phyloP scores from a whole-genome alignment of 169 alveolate genomes.

The Ichthyophthirius multifiliis region DNA sequence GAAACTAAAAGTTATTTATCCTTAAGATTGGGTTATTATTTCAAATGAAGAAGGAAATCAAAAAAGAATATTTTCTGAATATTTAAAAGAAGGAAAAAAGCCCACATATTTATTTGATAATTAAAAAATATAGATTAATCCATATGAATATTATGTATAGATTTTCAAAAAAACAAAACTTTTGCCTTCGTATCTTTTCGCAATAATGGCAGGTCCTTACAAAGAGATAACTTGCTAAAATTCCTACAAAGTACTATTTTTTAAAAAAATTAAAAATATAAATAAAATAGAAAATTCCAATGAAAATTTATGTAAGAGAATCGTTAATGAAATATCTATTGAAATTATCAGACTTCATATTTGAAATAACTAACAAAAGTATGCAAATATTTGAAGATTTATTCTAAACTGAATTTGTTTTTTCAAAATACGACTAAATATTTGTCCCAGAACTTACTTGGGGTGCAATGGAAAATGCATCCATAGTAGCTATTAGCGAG shows the following conservation, averaged over 20 bases:
- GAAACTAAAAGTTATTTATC: slow-evolving; percentile 45
- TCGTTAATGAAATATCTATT: slow-evolving; percentile 8
- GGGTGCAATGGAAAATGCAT: slow-evolving; percentile 87
- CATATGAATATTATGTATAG: slow-evolving; percentile 11
- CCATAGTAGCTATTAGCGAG: slow-evolving; percentile 29
- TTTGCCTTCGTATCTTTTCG: slow-evolving; percentile 64
- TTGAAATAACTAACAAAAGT: slow-evolving; percentile 31
- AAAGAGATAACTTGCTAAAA: slow-evolving; percentile 33
- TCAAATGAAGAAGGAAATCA: slow-evolving; percentile 39
- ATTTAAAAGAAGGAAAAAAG: background rate
- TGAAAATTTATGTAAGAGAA: slow-evolving; percentile 49
- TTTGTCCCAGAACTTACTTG: slow-evolving; percentile 67
- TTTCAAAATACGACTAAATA: slow-evolving; percentile 68
- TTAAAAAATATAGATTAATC: background rate
- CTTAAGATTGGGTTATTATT: slow-evolving; percentile 63
- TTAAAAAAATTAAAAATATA: slow-evolving; percentile 35
- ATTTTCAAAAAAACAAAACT: slow-evolving; percentile 30
- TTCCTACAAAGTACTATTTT: slow-evolving; percentile 43
- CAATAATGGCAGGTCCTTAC: slow-evolving; percentile 73
- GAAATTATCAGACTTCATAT: slow-evolving; percentile 26
- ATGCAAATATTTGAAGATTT: slow-evolving; percentile 54
- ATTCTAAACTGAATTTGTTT: slow-evolving; percentile 59
- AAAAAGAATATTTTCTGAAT: background rate
- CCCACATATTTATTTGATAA: background rate
- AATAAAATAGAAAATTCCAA: slow-evolving; percentile 37